phyloP scores from a whole-genome alignment of 2,329 filamentous ascomycete species.

The Lasiodiplodia gonubiensis region DNA sequence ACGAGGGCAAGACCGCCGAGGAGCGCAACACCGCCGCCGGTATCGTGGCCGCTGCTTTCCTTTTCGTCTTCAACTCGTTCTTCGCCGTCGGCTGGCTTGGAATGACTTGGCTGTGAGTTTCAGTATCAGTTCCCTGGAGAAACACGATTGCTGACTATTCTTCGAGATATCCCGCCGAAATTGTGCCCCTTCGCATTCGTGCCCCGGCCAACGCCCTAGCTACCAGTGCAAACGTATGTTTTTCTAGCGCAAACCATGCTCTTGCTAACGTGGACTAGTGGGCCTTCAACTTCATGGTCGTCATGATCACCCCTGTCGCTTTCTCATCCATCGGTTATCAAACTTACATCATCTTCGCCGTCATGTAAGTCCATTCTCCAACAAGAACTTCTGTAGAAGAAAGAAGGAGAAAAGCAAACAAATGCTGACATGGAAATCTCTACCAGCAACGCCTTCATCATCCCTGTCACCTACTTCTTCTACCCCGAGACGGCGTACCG shows the following conservation, averaged over 20 bases:
- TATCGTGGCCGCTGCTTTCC: slow-evolving; percentile 70
- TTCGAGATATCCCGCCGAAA: slow-evolving; percentile 66
- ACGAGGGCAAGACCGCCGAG: slow-evolving; percentile 28
- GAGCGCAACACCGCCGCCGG: slow-evolving; percentile 26
- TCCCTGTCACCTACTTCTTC: slow-evolving; percentile 65
- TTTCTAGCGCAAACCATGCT: slow-evolving; percentile 53
- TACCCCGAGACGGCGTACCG: slow-evolving; percentile 65
- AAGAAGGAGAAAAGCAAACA: background rate
- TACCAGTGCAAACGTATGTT: slow-evolving; percentile 78
- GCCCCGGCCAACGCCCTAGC: slow-evolving; percentile 86
- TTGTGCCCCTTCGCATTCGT: slow-evolving; percentile 86
- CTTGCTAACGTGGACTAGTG: slow-evolving; percentile 33
- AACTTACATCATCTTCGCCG: slow-evolving; percentile 64
- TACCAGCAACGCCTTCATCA: slow-evolving; percentile 56
- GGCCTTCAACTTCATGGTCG: slow-evolving; percentile 62
- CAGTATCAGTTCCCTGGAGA: background rate
- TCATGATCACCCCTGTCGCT: slow-evolving; percentile 69
- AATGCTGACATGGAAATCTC: slow-evolving; percentile 13
- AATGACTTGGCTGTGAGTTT: slow-evolving; percentile 62
- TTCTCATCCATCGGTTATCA: slow-evolving; percentile 62
- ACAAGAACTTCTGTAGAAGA: no score
- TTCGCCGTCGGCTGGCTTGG: slow-evolving; percentile 83
- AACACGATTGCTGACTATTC: slow-evolving; percentile 31
- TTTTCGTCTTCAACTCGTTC: slow-evolving; percentile 91
- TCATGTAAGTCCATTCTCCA: slow-evolving; percentile 45